A percentile compares a stretch with the other conserved stretches of the same genome.
phyloP scores from a whole-genome alignment of 257 asterid genomes.

The Ophiorrhiza pumila region DNA sequence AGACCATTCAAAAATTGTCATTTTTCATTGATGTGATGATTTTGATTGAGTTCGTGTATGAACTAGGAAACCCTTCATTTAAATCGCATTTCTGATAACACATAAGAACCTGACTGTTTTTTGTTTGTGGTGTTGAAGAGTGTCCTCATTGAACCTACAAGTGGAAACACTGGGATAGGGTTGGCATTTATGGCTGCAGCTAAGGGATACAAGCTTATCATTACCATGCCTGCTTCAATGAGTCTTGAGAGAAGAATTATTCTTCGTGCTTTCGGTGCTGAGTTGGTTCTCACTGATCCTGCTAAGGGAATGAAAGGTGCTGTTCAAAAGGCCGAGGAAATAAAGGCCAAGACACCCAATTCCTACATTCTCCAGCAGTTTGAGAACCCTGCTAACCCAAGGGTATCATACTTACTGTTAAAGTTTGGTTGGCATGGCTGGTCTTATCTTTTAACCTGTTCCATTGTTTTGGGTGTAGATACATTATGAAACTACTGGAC shows the following conservation, averaged over 20 bases:
- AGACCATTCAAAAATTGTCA: neutral
- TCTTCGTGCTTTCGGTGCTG: constrained; percentile 93
- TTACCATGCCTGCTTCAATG: constrained; percentile 90
- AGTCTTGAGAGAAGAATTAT: constrained; percentile 84
- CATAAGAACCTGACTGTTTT: neutral
- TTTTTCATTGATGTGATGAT: neutral
- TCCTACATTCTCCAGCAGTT: constrained; percentile 91
- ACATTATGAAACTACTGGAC: constrained; percentile 92
- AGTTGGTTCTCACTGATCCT: constrained; percentile 80
- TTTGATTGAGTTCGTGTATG: constrained; percentile 2
- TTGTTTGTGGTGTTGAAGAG: constrained; percentile 42
- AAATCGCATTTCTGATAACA: neutral
- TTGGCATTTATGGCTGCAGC: constrained; percentile 98
- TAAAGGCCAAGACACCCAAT: constrained; percentile 71
- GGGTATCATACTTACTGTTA: constrained; percentile 32
- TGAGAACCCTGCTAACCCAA: constrained; percentile 95
- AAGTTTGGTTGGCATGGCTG: neutral
- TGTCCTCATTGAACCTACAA: constrained; percentile 86
- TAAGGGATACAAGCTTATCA: constrained; percentile 80
- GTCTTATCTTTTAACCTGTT: constrained; percentile 4
- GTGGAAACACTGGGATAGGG: constrained; percentile 96
- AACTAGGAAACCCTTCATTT: neutral
- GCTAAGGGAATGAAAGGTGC: constrained; percentile 95
- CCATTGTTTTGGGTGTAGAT: constrained; percentile 29
- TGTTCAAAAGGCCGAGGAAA: constrained; percentile 84